Conservation (phyloP, 2,329 filamentous ascomycete genomes). For the Triangularia setosa region DNA sequence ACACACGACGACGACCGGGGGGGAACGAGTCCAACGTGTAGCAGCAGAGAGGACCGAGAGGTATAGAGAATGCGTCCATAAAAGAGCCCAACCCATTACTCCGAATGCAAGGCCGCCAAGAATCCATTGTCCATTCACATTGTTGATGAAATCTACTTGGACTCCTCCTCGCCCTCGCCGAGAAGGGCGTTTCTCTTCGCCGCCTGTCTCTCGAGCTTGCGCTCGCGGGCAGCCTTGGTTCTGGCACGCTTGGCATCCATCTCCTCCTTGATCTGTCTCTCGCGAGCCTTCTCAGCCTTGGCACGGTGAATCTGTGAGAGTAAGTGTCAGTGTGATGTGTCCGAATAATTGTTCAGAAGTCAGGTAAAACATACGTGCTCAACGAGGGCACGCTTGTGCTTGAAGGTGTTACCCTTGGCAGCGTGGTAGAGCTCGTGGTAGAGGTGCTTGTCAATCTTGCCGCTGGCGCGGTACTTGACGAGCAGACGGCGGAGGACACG, state of each 20-base stretch:
- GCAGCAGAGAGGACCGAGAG: conserved; percentile 24
- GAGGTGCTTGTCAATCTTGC: conserved; percentile 99
- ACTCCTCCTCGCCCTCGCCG: conserved; percentile 63
- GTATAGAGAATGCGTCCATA: conserved; percentile 29
- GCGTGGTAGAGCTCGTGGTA: conserved; percentile 99
- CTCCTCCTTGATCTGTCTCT: conserved; percentile 95
- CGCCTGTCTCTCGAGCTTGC: conserved; percentile 86
- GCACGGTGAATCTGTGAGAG: conserved; percentile 88
- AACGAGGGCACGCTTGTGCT: conserved; percentile 99
- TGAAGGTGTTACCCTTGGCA: conserved; percentile 99
- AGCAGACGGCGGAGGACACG: conserved; percentile 98
- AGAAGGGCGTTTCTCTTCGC: conserved; percentile 87
- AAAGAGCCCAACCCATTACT: conserved; percentile 57
- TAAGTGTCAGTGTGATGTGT: conserved; percentile 15
- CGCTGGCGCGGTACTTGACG: conserved; percentile 98
- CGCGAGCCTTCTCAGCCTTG: conserved; percentile 98
- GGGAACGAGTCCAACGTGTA: conserved; percentile 21
- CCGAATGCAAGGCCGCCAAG: conserved; percentile 48
- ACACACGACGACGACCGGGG: conserved; percentile 6
- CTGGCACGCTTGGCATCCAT: conserved; percentile 99
- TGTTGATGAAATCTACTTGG: conserved; percentile 45
- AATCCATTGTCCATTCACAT: conserved; percentile 47
- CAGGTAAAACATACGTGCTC: conserved; percentile 81
- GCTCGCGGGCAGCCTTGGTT: conserved; percentile 99
- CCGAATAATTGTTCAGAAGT: not conserved